Evolutionary conservation across 768 basidiomycete species (phyloP), one percentile per base, ranked within the genome.

Genomic region (Tulasnella sp.): DNA sequence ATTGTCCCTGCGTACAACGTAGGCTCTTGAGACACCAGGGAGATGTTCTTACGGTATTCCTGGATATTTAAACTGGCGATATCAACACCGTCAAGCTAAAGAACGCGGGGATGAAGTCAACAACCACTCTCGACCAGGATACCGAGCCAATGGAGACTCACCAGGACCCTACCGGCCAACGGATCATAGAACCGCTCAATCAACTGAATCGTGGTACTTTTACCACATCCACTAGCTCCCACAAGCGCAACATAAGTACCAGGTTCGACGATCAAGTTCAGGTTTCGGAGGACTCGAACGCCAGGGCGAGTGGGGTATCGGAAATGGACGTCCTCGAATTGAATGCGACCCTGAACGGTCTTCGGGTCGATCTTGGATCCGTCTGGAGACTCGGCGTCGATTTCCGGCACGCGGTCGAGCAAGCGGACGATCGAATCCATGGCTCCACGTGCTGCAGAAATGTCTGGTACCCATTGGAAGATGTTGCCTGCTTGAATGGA

Each of bases 401-500:
- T 85, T 24, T 85, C 85, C 20, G 85, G 84, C 0, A 81, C 78
- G 1, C 28, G 81, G 81, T 89, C 88, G 77, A 86, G 77, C 40
- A 88, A 84, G n/a, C 85, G 78, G 81, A 88, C 82, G 78, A 88
- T 84, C 12, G 84, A 81, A 18, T 84, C 82, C 0, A 86, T 86
- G 0, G 88, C 86, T 9, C 84, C 85, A 58, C 85, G 85, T 16
- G 88, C 87, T 44, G 86, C 85, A 2, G 85, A 86, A 58, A 84
- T 83, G 80, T 88, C 88, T 42, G 88, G 87, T 0, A 88, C 88
- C 72, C 85, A 81, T 0, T 81, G 79, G 80, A 85, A 85, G 42
- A 86, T 84, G 76, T 86, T 85, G 14, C 86, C 86, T 31, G 88
- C 88, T 83, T 89, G 88, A 78, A 96, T 94, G 22, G 94, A 89